phyloP scores from a whole-genome alignment of 768 basidiomycete species.

The Hygrophorus pudorinus region DNA sequence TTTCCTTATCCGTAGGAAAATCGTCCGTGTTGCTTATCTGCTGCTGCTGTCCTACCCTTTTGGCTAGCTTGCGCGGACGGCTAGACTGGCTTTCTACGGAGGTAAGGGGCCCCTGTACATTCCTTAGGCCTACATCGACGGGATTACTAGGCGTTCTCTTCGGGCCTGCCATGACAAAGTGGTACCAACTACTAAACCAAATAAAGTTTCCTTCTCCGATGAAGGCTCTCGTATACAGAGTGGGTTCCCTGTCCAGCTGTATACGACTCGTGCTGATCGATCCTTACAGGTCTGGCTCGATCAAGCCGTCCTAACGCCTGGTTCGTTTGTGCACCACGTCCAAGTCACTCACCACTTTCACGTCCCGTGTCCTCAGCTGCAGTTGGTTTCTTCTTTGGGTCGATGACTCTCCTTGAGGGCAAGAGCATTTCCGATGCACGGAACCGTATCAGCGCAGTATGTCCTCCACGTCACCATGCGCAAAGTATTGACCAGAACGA shows the following conservation, averaged over 20 bases:
- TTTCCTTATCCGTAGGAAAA: too few species aligned
- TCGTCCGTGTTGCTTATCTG: too few species aligned
- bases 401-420: conserved; percentile 76
- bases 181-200: conserved; percentile 67
- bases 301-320: conserved; percentile 69
- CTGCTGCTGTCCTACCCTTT: not conserved
- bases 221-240: conserved; percentile 50
- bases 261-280: not conserved
- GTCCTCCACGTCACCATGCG: conserved; percentile 9
- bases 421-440: conserved; percentile 36
- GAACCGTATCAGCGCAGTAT: conserved; percentile 37
- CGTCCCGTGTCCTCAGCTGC: conserved; percentile 22
- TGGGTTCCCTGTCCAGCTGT: conserved; percentile 21
- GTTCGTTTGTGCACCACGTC: conserved; percentile 20
- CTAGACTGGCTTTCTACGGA: conserved; percentile 62
- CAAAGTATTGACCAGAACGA: not conserved
- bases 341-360: not conserved
- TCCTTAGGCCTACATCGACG: not conserved
- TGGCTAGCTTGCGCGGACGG: conserved; percentile 47
- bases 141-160: conserved; percentile 48
- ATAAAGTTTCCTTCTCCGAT: conserved; percentile 58
- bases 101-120: conserved; percentile 30
- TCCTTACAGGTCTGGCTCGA: conserved; percentile 65
- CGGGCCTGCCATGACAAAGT: conserved; percentile 73
- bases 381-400: conserved; percentile 48